These are phyloP conservation scores for Salix suchowensis DNA, from an alignment of 345 rosid genomes.

Conservation along the genomic window DNA sequence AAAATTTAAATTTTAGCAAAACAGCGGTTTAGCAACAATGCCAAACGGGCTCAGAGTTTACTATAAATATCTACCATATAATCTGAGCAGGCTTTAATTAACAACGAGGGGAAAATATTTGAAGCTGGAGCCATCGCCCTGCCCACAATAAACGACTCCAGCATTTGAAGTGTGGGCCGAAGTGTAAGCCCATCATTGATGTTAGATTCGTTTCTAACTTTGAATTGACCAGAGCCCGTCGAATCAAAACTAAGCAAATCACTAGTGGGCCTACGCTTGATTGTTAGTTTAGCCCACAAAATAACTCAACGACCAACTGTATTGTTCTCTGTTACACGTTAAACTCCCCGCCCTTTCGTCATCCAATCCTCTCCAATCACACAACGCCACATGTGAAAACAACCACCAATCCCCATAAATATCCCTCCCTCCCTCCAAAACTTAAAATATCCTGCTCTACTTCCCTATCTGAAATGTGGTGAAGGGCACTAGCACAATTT, in stretches of 20 bases:
- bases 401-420: conserved; percentile 40
- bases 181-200: not conserved
- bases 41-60: too few relatives aligned
- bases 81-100: not conserved
- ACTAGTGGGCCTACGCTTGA: not conserved
- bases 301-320: not conserved
- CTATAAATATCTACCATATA: too few relatives aligned
- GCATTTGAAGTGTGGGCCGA: not conserved
- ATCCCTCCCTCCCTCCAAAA: conserved; percentile 22
- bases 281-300: not conserved
- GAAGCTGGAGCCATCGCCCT: not conserved
- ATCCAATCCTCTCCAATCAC: conserved; percentile 9
- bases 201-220: not conserved
- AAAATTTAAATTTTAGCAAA: too few relatives aligned
- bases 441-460: not conserved
- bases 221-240: not conserved
- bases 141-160: not conserved
- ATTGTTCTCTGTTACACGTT: not conserved
- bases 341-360: not conserved
- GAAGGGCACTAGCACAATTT: conserved; percentile 1
- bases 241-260: not conserved
- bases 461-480: conserved; percentile 17
- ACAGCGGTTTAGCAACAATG: too few relatives aligned
- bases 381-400: conserved; percentile 46
- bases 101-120: not conserved